phyloP scores from a whole-genome alignment of 225 moss, liverwort and hornwort genomes.

The Pseudisothecium myosuroides region DNA sequence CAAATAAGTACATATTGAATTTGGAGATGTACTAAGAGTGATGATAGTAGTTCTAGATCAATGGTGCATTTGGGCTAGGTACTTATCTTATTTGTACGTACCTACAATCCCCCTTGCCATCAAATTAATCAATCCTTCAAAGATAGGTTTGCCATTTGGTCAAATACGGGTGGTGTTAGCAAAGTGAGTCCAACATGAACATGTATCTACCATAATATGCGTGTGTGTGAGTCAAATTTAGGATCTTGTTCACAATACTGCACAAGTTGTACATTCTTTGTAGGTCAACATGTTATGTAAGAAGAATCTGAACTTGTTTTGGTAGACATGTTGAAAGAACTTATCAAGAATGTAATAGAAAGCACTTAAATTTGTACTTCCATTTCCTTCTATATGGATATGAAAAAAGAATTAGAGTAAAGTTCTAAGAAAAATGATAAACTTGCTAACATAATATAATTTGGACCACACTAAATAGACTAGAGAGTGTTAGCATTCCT shows the following conservation, averaged over 20 bases:
- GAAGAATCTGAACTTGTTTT: neutral
- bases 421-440: neutral
- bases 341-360: neutral
- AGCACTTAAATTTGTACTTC: neutral
- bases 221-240: neutral
- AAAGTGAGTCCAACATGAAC: rapidly evolving
- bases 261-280: neutral
- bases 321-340: neutral
- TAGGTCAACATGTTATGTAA: neutral
- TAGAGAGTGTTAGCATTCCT: too few species aligned
- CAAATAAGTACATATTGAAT: too few species aligned
- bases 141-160: neutral
- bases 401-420: neutral
- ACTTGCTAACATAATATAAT: neutral
- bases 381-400: neutral
- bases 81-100: rapidly evolving
- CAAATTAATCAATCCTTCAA: neutral
- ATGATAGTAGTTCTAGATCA: rapidly evolving
- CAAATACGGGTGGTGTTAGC: neutral
- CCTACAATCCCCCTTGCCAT: neutral
- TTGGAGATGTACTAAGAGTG: rapidly evolving
- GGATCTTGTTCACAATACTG: neutral
- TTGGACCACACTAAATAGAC: too few species aligned
- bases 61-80: too few species aligned
- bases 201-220: too few species aligned